These are phyloP conservation scores for Calycina herbarum DNA, from an alignment of 2,329 filamentous ascomycete species.

Conservation along the genomic window DNA sequence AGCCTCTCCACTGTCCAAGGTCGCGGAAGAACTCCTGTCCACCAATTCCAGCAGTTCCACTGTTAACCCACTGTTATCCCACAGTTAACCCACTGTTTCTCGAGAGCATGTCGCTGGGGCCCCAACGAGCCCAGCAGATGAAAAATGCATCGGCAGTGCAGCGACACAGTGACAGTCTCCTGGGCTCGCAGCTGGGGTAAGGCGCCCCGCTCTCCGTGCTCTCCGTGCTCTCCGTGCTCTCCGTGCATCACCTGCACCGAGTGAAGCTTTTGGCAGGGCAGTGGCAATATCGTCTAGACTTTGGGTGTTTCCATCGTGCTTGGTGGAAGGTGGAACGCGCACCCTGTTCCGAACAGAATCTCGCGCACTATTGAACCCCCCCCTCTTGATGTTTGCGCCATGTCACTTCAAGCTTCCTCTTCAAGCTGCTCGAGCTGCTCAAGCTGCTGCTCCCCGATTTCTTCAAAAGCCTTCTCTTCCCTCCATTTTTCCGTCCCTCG, in stretches of 20 bases:
- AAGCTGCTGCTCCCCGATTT: background rate
- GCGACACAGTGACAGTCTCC: too few species aligned
- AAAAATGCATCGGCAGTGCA: too few species aligned
- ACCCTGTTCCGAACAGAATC: too few species aligned
- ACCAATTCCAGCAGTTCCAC: background rate
- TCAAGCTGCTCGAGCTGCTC: background rate
- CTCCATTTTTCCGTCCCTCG: background rate
- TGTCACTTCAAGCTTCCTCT: slow-evolving; percentile 10
- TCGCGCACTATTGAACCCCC: background rate
- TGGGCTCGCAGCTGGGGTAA: too few species aligned
- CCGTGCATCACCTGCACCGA: background rate
- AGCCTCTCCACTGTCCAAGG: background rate
- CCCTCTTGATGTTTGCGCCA: slow-evolving; percentile 13
- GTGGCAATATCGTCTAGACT: background rate
- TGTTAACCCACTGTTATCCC: background rate
- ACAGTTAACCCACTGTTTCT: too few species aligned
- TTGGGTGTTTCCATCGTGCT: background rate
- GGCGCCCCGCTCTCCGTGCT: too few species aligned
- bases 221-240: too few species aligned
- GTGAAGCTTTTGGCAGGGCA: background rate
- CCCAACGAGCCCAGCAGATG: too few species aligned
- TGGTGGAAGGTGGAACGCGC: background rate
- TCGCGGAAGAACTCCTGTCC: background rate
- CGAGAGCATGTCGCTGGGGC: too few species aligned
- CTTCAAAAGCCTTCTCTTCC: background rate